These are phyloP conservation scores for Kluyveromyces lactis DNA, from an alignment of 805 yeast species.

Conservation along the genomic window DNA sequence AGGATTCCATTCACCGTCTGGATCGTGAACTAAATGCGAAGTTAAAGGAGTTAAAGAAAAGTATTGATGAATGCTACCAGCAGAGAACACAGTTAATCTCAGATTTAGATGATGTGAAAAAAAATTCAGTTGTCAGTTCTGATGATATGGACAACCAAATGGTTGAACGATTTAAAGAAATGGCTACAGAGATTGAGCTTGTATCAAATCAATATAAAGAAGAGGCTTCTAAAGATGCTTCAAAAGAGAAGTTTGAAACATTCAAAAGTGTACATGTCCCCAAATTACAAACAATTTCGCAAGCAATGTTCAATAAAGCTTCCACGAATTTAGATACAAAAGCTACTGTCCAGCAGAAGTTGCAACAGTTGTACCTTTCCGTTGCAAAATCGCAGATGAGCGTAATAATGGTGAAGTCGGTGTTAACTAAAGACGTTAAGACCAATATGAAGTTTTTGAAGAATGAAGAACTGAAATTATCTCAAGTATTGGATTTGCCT, in stretches of 20 bases:
- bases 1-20: conserved; percentile 8
- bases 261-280: conserved; percentile 13
- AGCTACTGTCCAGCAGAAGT: conserved; percentile 25
- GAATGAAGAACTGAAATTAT: conserved; percentile 16
- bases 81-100: conserved; percentile 5
- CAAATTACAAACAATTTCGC: conserved; percentile 20
- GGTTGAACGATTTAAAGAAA: conserved; percentile 20
- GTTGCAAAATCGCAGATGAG: conserved; percentile 34
- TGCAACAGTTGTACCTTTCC: conserved; percentile 23
- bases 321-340: conserved; percentile 24
- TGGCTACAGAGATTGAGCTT: conserved; percentile 12
- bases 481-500: conserved; percentile 56
- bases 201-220: conserved; percentile 12
- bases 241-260: conserved; percentile 4
- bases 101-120: background rate
- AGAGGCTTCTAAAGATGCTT: conserved; percentile 3
- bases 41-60: conserved; percentile 14
- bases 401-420: conserved; percentile 27
- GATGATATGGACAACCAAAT: conserved; percentile 20
- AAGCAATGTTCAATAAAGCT: conserved; percentile 20
- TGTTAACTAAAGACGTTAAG: conserved; percentile 27
- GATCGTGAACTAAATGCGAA: conserved; percentile 11
- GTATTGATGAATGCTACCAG: conserved; percentile 12
- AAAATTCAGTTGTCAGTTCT: conserved; percentile 9
- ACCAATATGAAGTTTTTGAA: conserved; percentile 23